Evolutionary conservation across 163 green algal species (phyloP), one percentile per base, ranked within the genome.

Genomic region (Scenedesmus sp.): DNA sequence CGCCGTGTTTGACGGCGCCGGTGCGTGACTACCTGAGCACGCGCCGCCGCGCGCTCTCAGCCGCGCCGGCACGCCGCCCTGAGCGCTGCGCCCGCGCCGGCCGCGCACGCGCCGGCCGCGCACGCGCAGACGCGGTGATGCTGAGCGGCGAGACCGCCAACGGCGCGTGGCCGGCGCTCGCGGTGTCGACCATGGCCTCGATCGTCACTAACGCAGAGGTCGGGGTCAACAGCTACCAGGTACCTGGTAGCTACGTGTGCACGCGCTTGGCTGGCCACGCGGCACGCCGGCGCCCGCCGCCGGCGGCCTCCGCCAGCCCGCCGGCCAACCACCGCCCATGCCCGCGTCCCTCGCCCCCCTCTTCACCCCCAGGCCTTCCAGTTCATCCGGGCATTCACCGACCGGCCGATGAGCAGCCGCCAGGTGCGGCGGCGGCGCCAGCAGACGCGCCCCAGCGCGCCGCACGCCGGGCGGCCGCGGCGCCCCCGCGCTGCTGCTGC

Each of bases 61-160:
- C n/a, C n/a, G n/a, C n/a, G n/a, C n/a, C n/a, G n/a, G 26, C 14
- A 73, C 24, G 20, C 26, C 28, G 58, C 10, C 18, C 6, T 24
- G 50, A 58, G 20, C 47, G 6, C 33, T 58, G n/a, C n/a, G n/a
- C n/a, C n/a, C n/a, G n/a, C n/a, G n/a, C n/a, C n/a, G n/a, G n/a
- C n/a, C n/a, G n/a, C n/a, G n/a, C n/a, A n/a, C n/a, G n/a, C n/a
- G n/a, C 45, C 51, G 63, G 67, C 63, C 47, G 13, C 45, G 63
- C n/a, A n/a, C n/a, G 53, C 39, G 6, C 39, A 9, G 91, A 95
- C 67, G 85, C 83, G 22, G 87, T 94, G 69, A 95, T 95, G 91
- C 86, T 95, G 36, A 89, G 86, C 20, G 87, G 89, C 9, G 88
- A 93, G 77, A 91, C 88, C 3, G 88, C 88, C 34, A 88, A 85